Conservation (phyloP, 1,284 basidiomycete genomes). For the Austroboletus sp. region DNA sequence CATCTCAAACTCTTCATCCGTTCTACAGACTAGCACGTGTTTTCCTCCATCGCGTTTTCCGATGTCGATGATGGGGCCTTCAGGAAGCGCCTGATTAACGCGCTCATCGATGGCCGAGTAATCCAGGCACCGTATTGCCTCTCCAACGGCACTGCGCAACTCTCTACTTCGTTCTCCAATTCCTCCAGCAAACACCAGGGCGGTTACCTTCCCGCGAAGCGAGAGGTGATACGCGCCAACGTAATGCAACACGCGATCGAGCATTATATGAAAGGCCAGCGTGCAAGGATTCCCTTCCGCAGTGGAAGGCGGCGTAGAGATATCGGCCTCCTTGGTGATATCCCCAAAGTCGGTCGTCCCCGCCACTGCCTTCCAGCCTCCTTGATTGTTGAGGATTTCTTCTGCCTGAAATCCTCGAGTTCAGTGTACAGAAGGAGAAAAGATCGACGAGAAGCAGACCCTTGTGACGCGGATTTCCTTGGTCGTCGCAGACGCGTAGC, state of each 20-base stretch:
- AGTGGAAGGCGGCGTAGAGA: slow-evolving; percentile 1
- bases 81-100: slow-evolving; percentile 34
- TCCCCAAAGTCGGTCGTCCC: slow-evolving; percentile 74
- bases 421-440: background rate
- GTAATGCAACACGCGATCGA: slow-evolving; percentile 68
- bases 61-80: slow-evolving; percentile 44
- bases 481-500: slow-evolving; percentile 43
- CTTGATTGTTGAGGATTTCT: slow-evolving; percentile 68
- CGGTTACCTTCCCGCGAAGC: slow-evolving; percentile 61
- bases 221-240: slow-evolving; percentile 71
- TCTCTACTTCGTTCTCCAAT: slow-evolving; percentile 70
- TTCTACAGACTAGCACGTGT: slow-evolving; percentile 53
- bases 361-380: slow-evolving; percentile 67
- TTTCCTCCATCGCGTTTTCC: slow-evolving; percentile 32
- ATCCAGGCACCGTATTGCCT: slow-evolving; percentile 54
- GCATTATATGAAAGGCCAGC: slow-evolving; percentile 68
- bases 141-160: slow-evolving; percentile 53
- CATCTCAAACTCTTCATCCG: slow-evolving; percentile 69
- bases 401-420: slow-evolving; percentile 47
- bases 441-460: slow-evolving; percentile 21
- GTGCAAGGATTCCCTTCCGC: slow-evolving; percentile 32
- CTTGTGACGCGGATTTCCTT: slow-evolving; percentile 60
- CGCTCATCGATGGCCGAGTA: slow-evolving; percentile 45
- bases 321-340: slow-evolving; percentile 45
- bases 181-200: slow-evolving; percentile 78